Evolutionary conservation across 2,329 filamentous ascomycete genomes (phyloP).

Genomic region (Fusarium domesticum): DNA sequence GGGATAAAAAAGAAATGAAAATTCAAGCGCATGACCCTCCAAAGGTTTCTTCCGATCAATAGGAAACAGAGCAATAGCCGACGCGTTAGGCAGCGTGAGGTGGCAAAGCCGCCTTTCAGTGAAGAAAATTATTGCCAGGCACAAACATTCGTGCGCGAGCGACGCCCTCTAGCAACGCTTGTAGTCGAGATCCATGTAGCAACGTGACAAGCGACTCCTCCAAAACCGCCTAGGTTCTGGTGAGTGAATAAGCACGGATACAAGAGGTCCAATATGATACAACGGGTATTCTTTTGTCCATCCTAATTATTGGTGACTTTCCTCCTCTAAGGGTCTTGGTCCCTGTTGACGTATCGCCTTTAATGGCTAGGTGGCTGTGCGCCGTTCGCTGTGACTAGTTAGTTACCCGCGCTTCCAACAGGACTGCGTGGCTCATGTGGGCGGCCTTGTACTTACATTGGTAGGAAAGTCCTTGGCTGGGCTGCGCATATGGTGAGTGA

Average conservation of each 20-base stretch:
- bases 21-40: constrained; percentile 8
- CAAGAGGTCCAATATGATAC: constrained; percentile 27
- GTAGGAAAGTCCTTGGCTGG: constrained; percentile 58
- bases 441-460: constrained; percentile 50
- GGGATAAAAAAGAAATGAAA: constrained; percentile 13
- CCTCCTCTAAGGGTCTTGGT: constrained; percentile 26
- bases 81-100: constrained; percentile 11
- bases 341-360: constrained; percentile 12
- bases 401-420: constrained; percentile 8
- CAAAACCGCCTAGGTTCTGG: not conserved
- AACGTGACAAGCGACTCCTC: constrained; percentile 3
- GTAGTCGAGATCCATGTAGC: constrained; percentile 1
- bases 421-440: constrained; percentile 10
- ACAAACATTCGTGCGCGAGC: no score
- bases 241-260: constrained; percentile 1
- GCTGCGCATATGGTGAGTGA: constrained; percentile 56
- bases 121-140: no score
- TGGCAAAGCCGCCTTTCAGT: no score
- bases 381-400: constrained; percentile 32
- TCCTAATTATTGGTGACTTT: constrained; percentile 29
- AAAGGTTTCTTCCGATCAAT: constrained; percentile 1
- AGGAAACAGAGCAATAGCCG: not conserved
- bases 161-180: no score
- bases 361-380: constrained; percentile 36
- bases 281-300: constrained; percentile 27